Percentiles rank a stretch among this genome's conserved stretches.
These are phyloP conservation scores for Fistulifera pelliculosa DNA, from an alignment of 108 stramenopile genomes.

Conservation along the genomic window DNA sequence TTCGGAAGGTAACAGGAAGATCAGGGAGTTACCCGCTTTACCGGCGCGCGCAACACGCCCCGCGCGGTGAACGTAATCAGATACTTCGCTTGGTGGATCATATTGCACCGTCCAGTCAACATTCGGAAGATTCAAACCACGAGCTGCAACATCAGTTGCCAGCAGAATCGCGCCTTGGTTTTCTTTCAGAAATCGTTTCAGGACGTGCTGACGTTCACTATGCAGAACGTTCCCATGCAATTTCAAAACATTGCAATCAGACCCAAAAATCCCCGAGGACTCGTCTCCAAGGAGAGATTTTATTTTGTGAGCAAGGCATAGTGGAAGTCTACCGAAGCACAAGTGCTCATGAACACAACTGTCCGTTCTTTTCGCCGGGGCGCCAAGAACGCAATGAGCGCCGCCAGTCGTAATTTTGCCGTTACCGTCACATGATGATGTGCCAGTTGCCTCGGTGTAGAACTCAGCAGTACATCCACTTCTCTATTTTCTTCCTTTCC, in stretches of 20 bases:
- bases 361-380: slow-evolving; percentile 66
- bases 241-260: slow-evolving; percentile 45
- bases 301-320: slow-evolving; percentile 52
- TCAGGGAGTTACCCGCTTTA: slow-evolving; percentile 65
- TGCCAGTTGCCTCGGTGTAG: slow-evolving; percentile 79
- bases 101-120: slow-evolving; percentile 92
- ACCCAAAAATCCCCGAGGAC: slow-evolving; percentile 50
- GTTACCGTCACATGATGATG: slow-evolving; percentile 85
- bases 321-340: slow-evolving; percentile 93
- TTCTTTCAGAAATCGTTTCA: slow-evolving; percentile 39
- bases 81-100: slow-evolving; percentile 85
- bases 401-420: slow-evolving; percentile 83
- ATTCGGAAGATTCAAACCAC: slow-evolving; percentile 80
- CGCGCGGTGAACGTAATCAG: slow-evolving; percentile 86
- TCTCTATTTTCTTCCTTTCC: neutral
- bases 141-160: slow-evolving; percentile 90
- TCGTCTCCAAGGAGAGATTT: slow-evolving; percentile 31
- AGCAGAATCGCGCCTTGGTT: slow-evolving; percentile 54
- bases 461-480: slow-evolving; percentile 36
- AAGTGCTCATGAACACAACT: slow-evolving; percentile 91
- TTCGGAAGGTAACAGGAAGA: slow-evolving; percentile 89
- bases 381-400: slow-evolving; percentile 79
- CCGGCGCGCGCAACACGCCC: slow-evolving; percentile 89
- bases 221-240: slow-evolving; percentile 84
- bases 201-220: slow-evolving; percentile 47